phyloP scores from a whole-genome alignment of 768 basidiomycete species.

The Leccinum sublutescens region DNA sequence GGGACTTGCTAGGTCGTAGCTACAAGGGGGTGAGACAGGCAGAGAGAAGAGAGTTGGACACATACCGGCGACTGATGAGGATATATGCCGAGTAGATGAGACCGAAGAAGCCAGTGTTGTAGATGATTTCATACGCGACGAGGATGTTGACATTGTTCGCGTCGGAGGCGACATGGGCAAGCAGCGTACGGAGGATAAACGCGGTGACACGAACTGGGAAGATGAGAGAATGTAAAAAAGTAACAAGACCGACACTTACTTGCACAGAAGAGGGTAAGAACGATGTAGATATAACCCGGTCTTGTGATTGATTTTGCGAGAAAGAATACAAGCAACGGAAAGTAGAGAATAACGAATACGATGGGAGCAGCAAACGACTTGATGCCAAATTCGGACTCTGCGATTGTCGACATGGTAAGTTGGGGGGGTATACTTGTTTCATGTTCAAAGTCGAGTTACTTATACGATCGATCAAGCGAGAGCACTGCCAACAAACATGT shows the following conservation, averaged over 20 bases:
- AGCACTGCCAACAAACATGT: background rate
- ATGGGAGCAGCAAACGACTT: constrained; percentile 25
- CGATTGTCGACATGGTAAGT: background rate
- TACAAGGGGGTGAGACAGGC: constrained; percentile 1
- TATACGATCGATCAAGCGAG: background rate
- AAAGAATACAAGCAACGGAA: constrained; percentile 17
- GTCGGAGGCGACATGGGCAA: constrained; percentile 17
- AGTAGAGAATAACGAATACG: constrained; percentile 28
- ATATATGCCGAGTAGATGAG: constrained; percentile 30
- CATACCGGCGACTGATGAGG: constrained; percentile 33
- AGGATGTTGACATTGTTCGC: constrained; percentile 21
- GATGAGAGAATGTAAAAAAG: background rate
- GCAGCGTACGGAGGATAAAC: constrained; percentile 17
- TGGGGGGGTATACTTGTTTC: too few relatives aligned
- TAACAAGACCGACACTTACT: constrained; percentile 11
- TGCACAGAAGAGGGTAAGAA: constrained; percentile 27
- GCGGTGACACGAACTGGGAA: constrained; percentile 16
- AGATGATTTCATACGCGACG: constrained; percentile 32
- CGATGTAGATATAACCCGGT: constrained; percentile 21
- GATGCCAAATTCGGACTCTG: constrained; percentile 20
- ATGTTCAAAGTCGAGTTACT: background rate
- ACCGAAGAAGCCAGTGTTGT: constrained; percentile 36
- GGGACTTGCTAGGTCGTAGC: constrained; percentile 15
- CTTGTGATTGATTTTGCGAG: constrained; percentile 12
- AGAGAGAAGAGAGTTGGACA: background rate